phyloP scores from a whole-genome alignment of 2,329 filamentous ascomycete genomes.

The Aspergillus pseudoviridinutans region DNA sequence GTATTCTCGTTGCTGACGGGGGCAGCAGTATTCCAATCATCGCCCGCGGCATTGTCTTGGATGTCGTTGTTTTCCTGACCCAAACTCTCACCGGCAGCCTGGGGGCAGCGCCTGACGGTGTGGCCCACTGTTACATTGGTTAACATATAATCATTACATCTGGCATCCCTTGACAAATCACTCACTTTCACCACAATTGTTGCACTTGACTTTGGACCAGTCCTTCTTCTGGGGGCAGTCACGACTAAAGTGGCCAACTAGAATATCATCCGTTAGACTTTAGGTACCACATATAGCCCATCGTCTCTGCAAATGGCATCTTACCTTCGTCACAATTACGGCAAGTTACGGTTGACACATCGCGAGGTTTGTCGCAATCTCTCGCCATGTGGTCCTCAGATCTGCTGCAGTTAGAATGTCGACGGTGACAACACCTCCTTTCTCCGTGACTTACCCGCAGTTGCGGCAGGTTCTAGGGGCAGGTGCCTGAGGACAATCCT shows the following conservation, averaged over 20 bases:
- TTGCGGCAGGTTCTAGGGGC: conserved; percentile 41
- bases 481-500: conserved; percentile 41
- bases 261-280: conserved; percentile 7
- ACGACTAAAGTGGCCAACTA: conserved; percentile 40
- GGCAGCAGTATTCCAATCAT: conserved; percentile 1
- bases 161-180: conserved; percentile 1
- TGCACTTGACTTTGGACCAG: conserved; percentile 44
- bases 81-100: conserved; percentile 20
- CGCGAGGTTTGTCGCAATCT: conserved; percentile 42
- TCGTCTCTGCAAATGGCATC: neutral
- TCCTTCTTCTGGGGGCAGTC: conserved; percentile 44
- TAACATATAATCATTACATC: neutral
- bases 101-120: conserved; percentile 36
- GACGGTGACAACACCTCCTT: neutral
- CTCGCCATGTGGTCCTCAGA: conserved; percentile 41
- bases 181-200: conserved; percentile 43
- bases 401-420: conserved; percentile 19
- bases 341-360: conserved; percentile 39
- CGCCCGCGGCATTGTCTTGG: neutral
- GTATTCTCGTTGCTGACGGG: neutral
- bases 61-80: neutral
- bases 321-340: conserved; percentile 44
- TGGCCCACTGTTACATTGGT: conserved; percentile 37
- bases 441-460: conserved; percentile 35
- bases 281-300: neutral